phyloP scores from a whole-genome alignment of 176 grass and related monocot species.

The Carex cristatella region DNA sequence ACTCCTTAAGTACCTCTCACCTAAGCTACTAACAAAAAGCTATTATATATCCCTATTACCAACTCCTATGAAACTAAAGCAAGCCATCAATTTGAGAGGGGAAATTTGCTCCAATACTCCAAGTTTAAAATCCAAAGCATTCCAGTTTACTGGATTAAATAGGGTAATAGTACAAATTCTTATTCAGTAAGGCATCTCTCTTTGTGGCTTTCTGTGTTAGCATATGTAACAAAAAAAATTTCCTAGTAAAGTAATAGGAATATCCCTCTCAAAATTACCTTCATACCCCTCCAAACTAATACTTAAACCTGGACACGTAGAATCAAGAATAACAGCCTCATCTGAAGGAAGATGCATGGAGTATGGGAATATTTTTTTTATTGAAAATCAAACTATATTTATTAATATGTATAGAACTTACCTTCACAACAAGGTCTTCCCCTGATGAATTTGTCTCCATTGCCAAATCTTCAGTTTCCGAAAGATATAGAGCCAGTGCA shows the following conservation, averaged over 20 bases:
- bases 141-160: background rate
- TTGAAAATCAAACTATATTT: background rate
- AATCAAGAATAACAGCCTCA: background rate
- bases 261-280: background rate
- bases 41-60: background rate
- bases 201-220: background rate
- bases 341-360: background rate
- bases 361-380: background rate
- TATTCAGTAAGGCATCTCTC: background rate
- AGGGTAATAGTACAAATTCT: background rate
- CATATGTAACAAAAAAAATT: background rate
- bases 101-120: background rate
- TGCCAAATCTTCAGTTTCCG: conserved; percentile 22
- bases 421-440: conserved; percentile 74
- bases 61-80: background rate
- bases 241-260: background rate
- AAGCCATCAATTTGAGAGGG: background rate
- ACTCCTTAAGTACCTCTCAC: background rate
- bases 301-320: background rate
- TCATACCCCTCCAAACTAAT: background rate
- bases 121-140: background rate
- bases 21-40: background rate
- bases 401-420: conserved; percentile 31
- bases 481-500: conserved; percentile 21
- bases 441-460: conserved; percentile 83